Evolutionary conservation across 768 basidiomycete species (phyloP).

Genomic region (Rhodotorula kratochvilovae): DNA sequence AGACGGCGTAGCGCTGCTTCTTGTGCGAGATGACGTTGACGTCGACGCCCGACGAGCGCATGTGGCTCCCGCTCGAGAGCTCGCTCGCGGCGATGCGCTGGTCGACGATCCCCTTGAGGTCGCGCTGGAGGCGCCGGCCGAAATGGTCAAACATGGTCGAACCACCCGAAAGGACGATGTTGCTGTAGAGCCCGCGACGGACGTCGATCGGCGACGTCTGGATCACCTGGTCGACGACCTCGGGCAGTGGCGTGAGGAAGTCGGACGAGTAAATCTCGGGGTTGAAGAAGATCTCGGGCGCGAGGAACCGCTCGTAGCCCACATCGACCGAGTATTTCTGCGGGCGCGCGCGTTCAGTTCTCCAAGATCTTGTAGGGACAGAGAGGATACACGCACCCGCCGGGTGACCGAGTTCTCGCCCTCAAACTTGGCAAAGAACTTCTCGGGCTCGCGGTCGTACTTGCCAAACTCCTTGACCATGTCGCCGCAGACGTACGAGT

Average conservation of each 20-base stretch:
- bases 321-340: conserved; percentile 93
- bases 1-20: conserved; percentile 91
- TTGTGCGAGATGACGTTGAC: conserved; percentile 99
- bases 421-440: conserved; percentile 87
- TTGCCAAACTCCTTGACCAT: conserved; percentile 98
- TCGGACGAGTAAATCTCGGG: conserved; percentile 97
- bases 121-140: conserved; percentile 90
- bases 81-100: conserved; percentile 75
- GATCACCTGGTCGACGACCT: conserved; percentile 93
- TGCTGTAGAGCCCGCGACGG: conserved; percentile 93
- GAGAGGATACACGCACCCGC: conserved; percentile 57
- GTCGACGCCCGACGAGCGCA: conserved; percentile 91
- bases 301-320: conserved; percentile 97
- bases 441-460: conserved; percentile 92
- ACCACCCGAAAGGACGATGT: conserved; percentile 93
- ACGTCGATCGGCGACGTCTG: conserved; percentile 95
- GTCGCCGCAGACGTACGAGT: conserved; percentile 97
- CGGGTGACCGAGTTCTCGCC: conserved; percentile 91
- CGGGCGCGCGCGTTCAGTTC: no score
- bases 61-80: conserved; percentile 64
- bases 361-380: neutral
- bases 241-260: conserved; percentile 90
- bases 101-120: conserved; percentile 90
- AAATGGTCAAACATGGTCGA: conserved; percentile 99
- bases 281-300: conserved; percentile 99